phyloP scores from a whole-genome alignment of 257 asterid genomes.

The Lycium ferocissimum region DNA sequence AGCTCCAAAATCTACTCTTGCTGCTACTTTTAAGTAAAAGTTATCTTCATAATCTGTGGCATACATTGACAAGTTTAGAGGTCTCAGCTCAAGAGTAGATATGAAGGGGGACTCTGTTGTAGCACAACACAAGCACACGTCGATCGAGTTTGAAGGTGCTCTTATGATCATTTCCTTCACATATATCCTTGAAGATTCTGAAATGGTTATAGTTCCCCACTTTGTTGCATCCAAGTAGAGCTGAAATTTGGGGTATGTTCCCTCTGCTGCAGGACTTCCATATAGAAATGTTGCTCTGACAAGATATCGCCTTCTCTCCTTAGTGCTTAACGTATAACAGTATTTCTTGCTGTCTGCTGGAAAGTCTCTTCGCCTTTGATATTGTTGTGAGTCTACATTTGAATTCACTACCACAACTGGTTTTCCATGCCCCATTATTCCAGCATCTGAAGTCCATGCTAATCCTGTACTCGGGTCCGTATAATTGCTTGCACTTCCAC shows the following conservation, averaged over 20 bases:
- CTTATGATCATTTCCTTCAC: slow-evolving; percentile 86
- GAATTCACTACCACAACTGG: slow-evolving; percentile 50
- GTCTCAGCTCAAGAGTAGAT: slow-evolving; percentile 91
- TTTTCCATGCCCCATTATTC: slow-evolving; percentile 55
- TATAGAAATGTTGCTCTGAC: slow-evolving; percentile 84
- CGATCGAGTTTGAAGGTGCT: slow-evolving; percentile 71
- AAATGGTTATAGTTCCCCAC: slow-evolving; percentile 82
- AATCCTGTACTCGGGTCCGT: slow-evolving; percentile 73
- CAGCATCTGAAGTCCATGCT: slow-evolving; percentile 71
- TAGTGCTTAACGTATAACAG: slow-evolving; percentile 72
- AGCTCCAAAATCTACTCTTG: slow-evolving; percentile 92
- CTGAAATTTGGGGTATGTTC: slow-evolving; percentile 84
- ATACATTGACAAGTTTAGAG: slow-evolving; percentile 88
- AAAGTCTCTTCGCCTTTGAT: slow-evolving; percentile 72
- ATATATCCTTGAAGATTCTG: slow-evolving; percentile 72
- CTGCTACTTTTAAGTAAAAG: slow-evolving; percentile 73
- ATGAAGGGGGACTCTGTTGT: slow-evolving; percentile 88
- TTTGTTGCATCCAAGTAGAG: slow-evolving; percentile 85
- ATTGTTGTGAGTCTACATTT: slow-evolving; percentile 52
- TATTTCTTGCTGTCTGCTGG: slow-evolving; percentile 74
- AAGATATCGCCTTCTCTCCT: slow-evolving; percentile 78
- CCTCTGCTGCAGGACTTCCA: slow-evolving; percentile 58
- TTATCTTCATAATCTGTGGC: slow-evolving; percentile 90
- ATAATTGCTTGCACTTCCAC: slow-evolving; percentile 75
- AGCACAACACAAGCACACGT: slow-evolving; percentile 92